phyloP scores from a whole-genome alignment of 768 basidiomycete genomes.

The Mycena albidolilacea region DNA sequence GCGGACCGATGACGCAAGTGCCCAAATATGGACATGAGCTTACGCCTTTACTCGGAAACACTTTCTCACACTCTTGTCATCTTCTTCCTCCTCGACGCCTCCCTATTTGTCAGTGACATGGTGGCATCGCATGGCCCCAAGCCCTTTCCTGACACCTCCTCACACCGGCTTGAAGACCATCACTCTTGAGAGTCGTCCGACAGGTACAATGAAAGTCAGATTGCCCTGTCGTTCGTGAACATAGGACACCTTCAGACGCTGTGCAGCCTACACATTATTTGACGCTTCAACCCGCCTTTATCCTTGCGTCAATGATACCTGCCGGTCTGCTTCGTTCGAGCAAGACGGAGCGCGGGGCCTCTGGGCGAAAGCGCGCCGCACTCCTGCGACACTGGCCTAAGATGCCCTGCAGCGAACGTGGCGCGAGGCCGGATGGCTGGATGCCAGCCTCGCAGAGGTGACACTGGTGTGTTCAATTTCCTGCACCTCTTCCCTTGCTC shows the following conservation, averaged over 20 bases:
- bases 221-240: constrained; percentile 63
- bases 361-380: constrained; percentile 60
- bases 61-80: no score
- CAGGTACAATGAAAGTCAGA: constrained; percentile 18
- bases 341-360: constrained; percentile 58
- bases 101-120: no score
- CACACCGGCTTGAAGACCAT: no score
- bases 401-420: constrained; percentile 60
- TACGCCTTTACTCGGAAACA: no score
- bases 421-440: constrained; percentile 55
- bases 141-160: no score
- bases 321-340: constrained; percentile 65
- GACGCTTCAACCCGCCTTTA: constrained; percentile 64
- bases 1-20: no score
- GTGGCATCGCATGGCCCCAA: no score
- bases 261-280: constrained; percentile 55
- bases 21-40: no score
- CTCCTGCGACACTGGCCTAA: constrained; percentile 63
- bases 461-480: constrained; percentile 64
- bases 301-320: constrained; percentile 67
- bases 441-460: constrained; percentile 65
- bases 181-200: no score
- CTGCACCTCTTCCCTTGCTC: not conserved
- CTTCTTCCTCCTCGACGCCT: no score
- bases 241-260: constrained; percentile 54